phyloP scores from a whole-genome alignment of 2,329 filamentous ascomycete genomes.

The Xylariaceae sp. region DNA sequence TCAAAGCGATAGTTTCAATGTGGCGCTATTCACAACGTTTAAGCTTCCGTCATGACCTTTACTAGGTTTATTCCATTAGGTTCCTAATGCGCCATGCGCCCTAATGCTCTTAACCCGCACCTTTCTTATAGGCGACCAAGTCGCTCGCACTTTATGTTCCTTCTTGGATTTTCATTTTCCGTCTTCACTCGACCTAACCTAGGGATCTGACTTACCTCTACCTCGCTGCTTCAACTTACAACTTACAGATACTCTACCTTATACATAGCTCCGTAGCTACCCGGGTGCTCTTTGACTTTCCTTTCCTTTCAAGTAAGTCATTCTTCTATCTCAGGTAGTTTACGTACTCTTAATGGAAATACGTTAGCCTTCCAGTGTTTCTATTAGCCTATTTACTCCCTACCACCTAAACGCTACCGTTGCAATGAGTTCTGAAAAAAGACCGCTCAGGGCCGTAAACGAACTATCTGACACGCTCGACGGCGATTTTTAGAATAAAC shows the following conservation, averaged over 20 bases:
- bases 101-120: background rate
- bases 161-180: too few relatives aligned
- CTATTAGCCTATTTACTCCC: background rate
- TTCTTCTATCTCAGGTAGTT: background rate
- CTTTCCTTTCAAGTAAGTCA: background rate
- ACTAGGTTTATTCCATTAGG: too few relatives aligned
- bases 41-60: background rate
- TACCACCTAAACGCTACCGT: background rate
- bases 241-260: too few relatives aligned
- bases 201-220: too few relatives aligned
- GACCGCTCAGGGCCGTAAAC: conserved; percentile 19
- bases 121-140: background rate
- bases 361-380: too few relatives aligned
- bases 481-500: conserved; percentile 23
- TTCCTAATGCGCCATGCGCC: background rate
- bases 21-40: too few relatives aligned
- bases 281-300: background rate
- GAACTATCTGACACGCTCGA: conserved; percentile 25
- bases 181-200: too few relatives aligned
- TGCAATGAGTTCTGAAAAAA: conserved; percentile 25
- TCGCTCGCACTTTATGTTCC: too few relatives aligned
- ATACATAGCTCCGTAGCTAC: too few relatives aligned
- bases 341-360: too few relatives aligned
- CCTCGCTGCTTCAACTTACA: too few relatives aligned
- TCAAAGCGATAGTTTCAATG: background rate